These are phyloP conservation scores for Saussurea involucrata DNA, from an alignment of 129 eudicot genomes.

Conservation along the genomic window DNA sequence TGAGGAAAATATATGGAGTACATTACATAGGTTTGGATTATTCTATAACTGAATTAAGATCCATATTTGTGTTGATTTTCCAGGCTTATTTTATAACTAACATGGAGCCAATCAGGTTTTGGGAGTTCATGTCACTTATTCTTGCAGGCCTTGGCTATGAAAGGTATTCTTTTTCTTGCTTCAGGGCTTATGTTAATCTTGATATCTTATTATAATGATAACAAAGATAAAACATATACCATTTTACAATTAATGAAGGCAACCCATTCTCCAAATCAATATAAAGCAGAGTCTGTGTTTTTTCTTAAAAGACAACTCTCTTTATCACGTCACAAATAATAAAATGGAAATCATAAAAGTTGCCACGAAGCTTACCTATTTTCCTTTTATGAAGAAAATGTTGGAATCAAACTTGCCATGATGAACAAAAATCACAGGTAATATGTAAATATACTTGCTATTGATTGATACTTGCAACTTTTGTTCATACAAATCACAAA, in stretches of 20 bases:
- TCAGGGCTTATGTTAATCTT: neutral
- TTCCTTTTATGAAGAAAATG: no score
- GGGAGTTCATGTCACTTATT: constrained; percentile 82
- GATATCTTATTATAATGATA: neutral
- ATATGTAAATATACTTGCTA: no score
- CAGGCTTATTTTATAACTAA: constrained; percentile 97
- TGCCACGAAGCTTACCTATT: no score
- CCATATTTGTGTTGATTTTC: constrained; percentile 13
- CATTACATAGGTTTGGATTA: neutral
- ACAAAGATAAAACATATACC: neutral
- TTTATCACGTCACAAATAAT: no score
- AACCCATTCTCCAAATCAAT: neutral
- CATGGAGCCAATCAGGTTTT: constrained; percentile 88
- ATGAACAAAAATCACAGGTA: no score
- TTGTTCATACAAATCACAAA: no score
- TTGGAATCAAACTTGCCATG: no score
- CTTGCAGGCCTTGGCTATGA: constrained; percentile 94
- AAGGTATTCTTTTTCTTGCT: constrained; percentile 50
- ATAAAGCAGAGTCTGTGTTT: no score
- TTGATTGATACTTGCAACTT: no score
- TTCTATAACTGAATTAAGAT: neutral
- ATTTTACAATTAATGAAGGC: neutral
- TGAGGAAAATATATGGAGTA: neutral
- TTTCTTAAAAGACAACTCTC: no score
- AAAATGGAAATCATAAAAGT: no score